A percentile compares a stretch with the other conserved stretches of the same genome.
Evolutionary conservation across 2,329 filamentous ascomycete species (phyloP).

Genomic region (Penicillium capsulatum): DNA sequence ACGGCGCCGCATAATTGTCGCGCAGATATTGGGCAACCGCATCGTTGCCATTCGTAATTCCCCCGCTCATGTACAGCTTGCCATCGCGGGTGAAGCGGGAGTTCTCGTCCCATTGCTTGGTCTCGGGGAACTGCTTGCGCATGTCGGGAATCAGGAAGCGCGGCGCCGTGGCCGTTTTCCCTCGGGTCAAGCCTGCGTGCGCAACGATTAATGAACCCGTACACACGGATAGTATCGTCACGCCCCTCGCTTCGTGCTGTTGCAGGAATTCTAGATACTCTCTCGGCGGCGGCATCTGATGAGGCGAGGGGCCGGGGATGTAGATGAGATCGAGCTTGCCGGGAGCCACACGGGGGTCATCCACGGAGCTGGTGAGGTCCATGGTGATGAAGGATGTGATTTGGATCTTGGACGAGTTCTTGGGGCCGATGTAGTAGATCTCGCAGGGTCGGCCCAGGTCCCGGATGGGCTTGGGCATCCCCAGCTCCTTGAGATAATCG

Average conservation of each 20-base stretch:
- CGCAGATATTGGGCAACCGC: slow-evolving; percentile 22
- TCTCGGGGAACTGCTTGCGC: slow-evolving; percentile 22
- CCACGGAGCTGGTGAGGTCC: slow-evolving; percentile 24
- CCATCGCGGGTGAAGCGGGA: slow-evolving; percentile 21
- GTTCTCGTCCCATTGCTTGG: slow-evolving; percentile 19
- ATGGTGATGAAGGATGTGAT: slow-evolving; percentile 31
- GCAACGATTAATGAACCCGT: slow-evolving; percentile 23
- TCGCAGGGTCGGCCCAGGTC: slow-evolving; percentile 24
- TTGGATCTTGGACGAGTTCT: slow-evolving; percentile 1
- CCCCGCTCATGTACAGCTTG: slow-evolving; percentile 26
- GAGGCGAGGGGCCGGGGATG: slow-evolving; percentile 38
- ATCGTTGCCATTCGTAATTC: slow-evolving; percentile 28
- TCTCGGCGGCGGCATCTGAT: slow-evolving; percentile 22
- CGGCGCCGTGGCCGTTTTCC: slow-evolving; percentile 21
- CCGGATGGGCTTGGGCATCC: slow-evolving; percentile 30
- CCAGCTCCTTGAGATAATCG: slow-evolving; percentile 25
- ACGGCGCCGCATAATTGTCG: slow-evolving; percentile 17
- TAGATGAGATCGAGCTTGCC: slow-evolving; percentile 37
- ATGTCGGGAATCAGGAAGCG: slow-evolving; percentile 20
- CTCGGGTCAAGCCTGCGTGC: slow-evolving; percentile 23
- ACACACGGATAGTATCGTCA: slow-evolving; percentile 26
- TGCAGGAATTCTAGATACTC: slow-evolving; percentile 31
- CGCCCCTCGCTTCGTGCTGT: slow-evolving; percentile 28
- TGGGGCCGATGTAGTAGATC: slow-evolving; percentile 30
- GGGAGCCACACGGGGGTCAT: slow-evolving; percentile 30